These are phyloP conservation scores for Phalaenopsis aphrodite DNA, from an alignment of 106 monocot species.

Conservation along the genomic window DNA sequence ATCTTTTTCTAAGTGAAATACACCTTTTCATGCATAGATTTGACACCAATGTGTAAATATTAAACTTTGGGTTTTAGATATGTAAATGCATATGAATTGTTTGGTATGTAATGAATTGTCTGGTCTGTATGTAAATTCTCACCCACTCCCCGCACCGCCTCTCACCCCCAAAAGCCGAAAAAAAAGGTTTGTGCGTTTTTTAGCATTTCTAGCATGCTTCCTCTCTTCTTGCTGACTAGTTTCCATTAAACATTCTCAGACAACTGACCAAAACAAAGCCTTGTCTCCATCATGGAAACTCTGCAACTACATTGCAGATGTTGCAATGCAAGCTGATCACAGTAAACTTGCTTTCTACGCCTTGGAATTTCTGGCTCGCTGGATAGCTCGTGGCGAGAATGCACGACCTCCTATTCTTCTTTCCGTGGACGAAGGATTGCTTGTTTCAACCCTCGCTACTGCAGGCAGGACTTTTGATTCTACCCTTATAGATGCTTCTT, in stretches of 20 bases:
- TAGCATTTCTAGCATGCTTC: not conserved
- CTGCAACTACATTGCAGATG: slow-evolving; percentile 59
- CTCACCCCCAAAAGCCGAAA: too few species aligned
- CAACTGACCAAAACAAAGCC: slow-evolving; percentile 80
- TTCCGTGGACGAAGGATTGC: slow-evolving; percentile 83
- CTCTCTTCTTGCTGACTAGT: not conserved
- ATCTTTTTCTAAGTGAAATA: too few species aligned
- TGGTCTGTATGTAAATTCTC: too few species aligned
- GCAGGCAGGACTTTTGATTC: slow-evolving; percentile 71
- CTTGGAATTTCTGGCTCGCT: slow-evolving; percentile 73
- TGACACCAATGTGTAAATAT: too few species aligned
- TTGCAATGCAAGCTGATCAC: slow-evolving; percentile 69
- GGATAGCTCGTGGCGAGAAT: slow-evolving; percentile 82
- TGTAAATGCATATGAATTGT: too few species aligned
- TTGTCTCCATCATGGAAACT: slow-evolving; percentile 65
- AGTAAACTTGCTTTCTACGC: slow-evolving; percentile 65
- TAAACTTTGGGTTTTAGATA: too few species aligned
- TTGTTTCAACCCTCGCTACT: slow-evolving; percentile 48
- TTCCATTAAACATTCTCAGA: slow-evolving; percentile 30
- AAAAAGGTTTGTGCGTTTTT: not conserved
- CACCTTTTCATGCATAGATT: too few species aligned
- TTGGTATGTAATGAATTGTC: too few species aligned
- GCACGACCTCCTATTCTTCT: slow-evolving; percentile 65
- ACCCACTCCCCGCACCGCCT: too few species aligned
- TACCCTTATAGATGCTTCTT: slow-evolving; percentile 65